Evolutionary conservation across 139 green algal genomes (phyloP).

Genomic region (Pseudopediastrum boryanum): DNA sequence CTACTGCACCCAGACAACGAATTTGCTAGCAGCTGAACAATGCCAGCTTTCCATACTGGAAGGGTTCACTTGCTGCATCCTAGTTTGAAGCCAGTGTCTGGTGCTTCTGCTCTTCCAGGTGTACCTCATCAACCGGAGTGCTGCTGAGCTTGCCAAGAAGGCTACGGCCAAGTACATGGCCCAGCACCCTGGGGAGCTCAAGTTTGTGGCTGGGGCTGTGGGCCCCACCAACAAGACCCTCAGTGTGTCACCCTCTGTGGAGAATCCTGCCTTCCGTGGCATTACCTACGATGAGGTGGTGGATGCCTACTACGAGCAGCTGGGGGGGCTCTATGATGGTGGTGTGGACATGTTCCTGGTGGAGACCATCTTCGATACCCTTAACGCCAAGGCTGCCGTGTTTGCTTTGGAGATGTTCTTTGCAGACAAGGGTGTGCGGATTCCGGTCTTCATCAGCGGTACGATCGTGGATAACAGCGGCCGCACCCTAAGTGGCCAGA

Average conservation of each 20-base stretch:
- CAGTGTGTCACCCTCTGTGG: slow-evolving; percentile 88
- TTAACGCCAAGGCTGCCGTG: slow-evolving; percentile 97
- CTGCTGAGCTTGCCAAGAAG: slow-evolving; percentile 85
- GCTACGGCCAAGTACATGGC: slow-evolving; percentile 73
- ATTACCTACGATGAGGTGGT: slow-evolving; percentile 97
- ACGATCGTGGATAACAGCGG: slow-evolving; percentile 97
- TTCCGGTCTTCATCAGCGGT: slow-evolving; percentile 95
- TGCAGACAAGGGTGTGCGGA: slow-evolving; percentile 70
- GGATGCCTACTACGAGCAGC: slow-evolving; percentile 93
- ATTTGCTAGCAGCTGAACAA: too few species aligned
- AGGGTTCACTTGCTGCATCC: too few species aligned
- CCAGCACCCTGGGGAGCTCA: slow-evolving; percentile 66
- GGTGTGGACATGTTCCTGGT: slow-evolving; percentile 97
- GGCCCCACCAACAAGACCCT: slow-evolving; percentile 97
- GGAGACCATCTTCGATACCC: slow-evolving; percentile 99
- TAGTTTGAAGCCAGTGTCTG: too few species aligned
- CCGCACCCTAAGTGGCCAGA: slow-evolving; percentile 96
- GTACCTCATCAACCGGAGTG: slow-evolving; percentile 86
- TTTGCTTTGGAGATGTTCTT: slow-evolving; percentile 96
- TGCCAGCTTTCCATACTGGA: too few species aligned
- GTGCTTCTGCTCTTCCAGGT: slow-evolving; percentile 67
- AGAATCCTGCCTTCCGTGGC: slow-evolving; percentile 94
- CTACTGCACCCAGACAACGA: too few species aligned
- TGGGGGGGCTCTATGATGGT: slow-evolving; percentile 82
- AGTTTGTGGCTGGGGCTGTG: slow-evolving; percentile 96